A percentile compares a stretch with the other conserved stretches of the same genome.
These are phyloP conservation scores for Aspergillus bombycis DNA, from an alignment of 2,329 filamentous ascomycete genomes.

Conservation along the genomic window DNA sequence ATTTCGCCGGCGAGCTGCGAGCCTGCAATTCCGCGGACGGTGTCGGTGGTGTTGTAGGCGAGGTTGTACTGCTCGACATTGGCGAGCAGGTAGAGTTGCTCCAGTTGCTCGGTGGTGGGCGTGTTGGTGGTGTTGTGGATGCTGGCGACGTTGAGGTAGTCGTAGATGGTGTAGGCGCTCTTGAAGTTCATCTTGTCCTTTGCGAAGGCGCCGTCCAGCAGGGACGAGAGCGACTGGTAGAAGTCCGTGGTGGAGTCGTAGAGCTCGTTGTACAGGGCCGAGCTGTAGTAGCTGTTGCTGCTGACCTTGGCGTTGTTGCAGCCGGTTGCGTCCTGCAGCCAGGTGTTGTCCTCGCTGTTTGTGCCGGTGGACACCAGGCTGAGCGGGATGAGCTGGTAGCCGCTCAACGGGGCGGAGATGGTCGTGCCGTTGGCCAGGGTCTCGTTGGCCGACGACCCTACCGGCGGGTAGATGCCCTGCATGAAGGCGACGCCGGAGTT, in stretches of 20 bases:
- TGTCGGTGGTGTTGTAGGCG: constrained; percentile 67
- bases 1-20: constrained; percentile 67
- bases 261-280: constrained; percentile 52
- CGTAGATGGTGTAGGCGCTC: constrained; percentile 69
- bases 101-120: constrained; percentile 56
- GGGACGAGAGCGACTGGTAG: constrained; percentile 55
- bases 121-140: constrained; percentile 67
- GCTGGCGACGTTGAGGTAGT: constrained; percentile 64
- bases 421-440: constrained; percentile 71
- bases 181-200: constrained; percentile 56
- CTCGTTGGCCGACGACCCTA: constrained; percentile 59
- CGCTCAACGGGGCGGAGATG: constrained; percentile 70
- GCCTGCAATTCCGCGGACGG: constrained; percentile 51
- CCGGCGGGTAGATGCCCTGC: constrained; percentile 84
- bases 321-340: constrained; percentile 61
- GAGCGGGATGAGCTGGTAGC: constrained; percentile 84
- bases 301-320: constrained; percentile 60
- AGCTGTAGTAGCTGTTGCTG: constrained; percentile 62
- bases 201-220: constrained; percentile 57
- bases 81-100: constrained; percentile 69
- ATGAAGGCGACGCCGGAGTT: constrained; percentile 79
- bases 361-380: constrained; percentile 62
- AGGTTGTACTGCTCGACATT: constrained; percentile 77
- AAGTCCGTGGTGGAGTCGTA: constrained; percentile 56
- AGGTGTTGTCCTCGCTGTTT: constrained; percentile 61